phyloP scores from a whole-genome alignment of 2,329 filamentous ascomycete species.

The Purpureocillium takamizusanense region DNA sequence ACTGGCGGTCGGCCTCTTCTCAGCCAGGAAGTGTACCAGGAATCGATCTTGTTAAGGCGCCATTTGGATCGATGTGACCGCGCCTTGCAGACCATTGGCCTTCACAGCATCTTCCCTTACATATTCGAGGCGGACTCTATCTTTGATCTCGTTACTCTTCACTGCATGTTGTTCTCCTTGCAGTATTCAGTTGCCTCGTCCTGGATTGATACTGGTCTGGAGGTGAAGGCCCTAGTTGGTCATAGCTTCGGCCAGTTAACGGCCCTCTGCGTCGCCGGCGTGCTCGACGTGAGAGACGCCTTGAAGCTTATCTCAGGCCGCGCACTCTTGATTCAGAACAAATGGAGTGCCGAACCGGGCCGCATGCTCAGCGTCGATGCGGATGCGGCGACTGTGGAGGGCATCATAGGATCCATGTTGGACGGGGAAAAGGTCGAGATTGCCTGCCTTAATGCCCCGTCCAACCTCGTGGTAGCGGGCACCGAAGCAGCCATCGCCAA shows the following conservation, averaged over 20 bases:
- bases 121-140: slow-evolving; percentile 17
- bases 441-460: slow-evolving; percentile 23
- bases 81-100: slow-evolving; percentile 14
- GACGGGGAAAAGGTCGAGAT: slow-evolving; percentile 13
- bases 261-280: slow-evolving; percentile 22
- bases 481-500: slow-evolving; percentile 10
- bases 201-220: slow-evolving; percentile 8
- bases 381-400: not conserved
- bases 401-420: too few species aligned
- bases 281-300: slow-evolving; percentile 18
- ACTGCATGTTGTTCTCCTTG: slow-evolving; percentile 17
- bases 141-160: slow-evolving; percentile 20
- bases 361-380: slow-evolving; percentile 20
- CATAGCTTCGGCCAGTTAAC: slow-evolving; percentile 32
- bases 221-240: slow-evolving; percentile 12
- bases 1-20: not conserved
- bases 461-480: slow-evolving; percentile 20
- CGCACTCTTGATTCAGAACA: slow-evolving; percentile 19
- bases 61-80: slow-evolving; percentile 25
- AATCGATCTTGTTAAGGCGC: slow-evolving; percentile 5
- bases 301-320: slow-evolving; percentile 20
- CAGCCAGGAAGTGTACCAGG: not conserved
- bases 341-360: slow-evolving; percentile 24
- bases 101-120: slow-evolving; percentile 19
- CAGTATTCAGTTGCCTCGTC: slow-evolving; percentile 8